Evolutionary conservation across 306 rosid genomes (phyloP).

Genomic region (Echinosophora koreensis): DNA sequence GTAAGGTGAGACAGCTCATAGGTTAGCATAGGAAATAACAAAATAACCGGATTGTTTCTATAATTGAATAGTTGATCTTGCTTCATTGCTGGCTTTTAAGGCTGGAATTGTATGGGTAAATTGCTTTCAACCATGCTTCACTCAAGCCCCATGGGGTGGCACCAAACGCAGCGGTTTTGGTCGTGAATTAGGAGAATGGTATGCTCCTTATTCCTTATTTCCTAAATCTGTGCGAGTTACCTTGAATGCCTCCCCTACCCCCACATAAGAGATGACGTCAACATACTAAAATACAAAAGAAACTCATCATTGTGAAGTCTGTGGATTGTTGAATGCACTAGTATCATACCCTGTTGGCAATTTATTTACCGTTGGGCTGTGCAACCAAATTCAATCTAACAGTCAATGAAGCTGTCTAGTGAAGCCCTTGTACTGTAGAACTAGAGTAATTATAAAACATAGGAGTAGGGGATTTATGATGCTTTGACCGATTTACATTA

Average conservation of each 20-base stretch:
- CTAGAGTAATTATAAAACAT: slow-evolving; percentile 5
- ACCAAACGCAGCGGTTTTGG: slow-evolving; percentile 93
- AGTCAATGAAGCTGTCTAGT: slow-evolving; percentile 9
- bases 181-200: slow-evolving; percentile 99
- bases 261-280: slow-evolving; percentile 8
- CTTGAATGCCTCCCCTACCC: not conserved
- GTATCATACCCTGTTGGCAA: not conserved
- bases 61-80: slow-evolving; percentile 29
- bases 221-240: not conserved
- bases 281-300: slow-evolving; percentile 20
- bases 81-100: slow-evolving; percentile 71
- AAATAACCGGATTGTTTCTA: slow-evolving; percentile 22
- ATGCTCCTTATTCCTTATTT: slow-evolving; percentile 39
- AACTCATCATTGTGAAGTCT: slow-evolving; percentile 15
- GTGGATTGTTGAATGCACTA: slow-evolving; percentile 23
- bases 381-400: slow-evolving; percentile 19
- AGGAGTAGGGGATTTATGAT: not conserved
- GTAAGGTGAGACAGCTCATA: slow-evolving; percentile 69
- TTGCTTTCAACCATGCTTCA: slow-evolving; percentile 97
- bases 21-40: slow-evolving; percentile 27
- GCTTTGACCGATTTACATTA: not conserved
- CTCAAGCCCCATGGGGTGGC: slow-evolving; percentile 99
- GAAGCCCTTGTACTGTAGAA: slow-evolving; percentile 3
- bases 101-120: slow-evolving; percentile 95
- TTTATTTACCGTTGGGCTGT: slow-evolving; percentile 12